Conservation (phyloP, 768 basidiomycete species). For the Kwoniella europaea region DNA sequence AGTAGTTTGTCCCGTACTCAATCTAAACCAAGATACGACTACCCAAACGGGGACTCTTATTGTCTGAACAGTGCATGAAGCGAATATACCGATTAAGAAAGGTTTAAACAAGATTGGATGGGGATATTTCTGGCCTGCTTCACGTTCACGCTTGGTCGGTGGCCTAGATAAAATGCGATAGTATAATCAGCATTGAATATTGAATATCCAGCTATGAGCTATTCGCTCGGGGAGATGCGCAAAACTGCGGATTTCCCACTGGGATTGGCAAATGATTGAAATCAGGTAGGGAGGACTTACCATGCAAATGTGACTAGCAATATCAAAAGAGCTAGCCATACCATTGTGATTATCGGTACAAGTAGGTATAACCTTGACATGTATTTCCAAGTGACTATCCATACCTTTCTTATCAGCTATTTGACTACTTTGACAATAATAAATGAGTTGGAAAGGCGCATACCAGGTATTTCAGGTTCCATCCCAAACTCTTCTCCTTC, state of each 20-base stretch:
- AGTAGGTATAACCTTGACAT: conserved; percentile 51
- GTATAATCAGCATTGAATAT: too few relatives aligned
- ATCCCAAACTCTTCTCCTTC: conserved; percentile 30
- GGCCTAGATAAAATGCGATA: conserved; percentile 38
- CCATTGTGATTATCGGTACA: conserved; percentile 48
- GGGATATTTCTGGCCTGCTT: conserved; percentile 51
- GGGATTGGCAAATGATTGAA: too few relatives aligned
- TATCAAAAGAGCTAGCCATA: conserved; percentile 37
- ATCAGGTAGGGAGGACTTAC: conserved; percentile 30
- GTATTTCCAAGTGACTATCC: conserved; percentile 47
- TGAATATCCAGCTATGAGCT: too few relatives aligned
- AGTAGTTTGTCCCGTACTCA: conserved; percentile 24
- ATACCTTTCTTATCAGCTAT: neutral
- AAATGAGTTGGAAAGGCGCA: conserved; percentile 1
- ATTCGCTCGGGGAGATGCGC: too few relatives aligned
- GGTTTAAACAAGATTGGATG: conserved; percentile 51
- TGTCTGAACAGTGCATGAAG: conserved; percentile 51
- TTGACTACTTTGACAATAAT: neutral
- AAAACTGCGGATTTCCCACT: too few relatives aligned
- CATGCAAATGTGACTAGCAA: conserved; percentile 53
- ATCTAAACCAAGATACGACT: conserved; percentile 27
- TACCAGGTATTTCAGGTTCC: conserved; percentile 44
- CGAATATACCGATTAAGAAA: conserved; percentile 52
- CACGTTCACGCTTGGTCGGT: conserved; percentile 46
- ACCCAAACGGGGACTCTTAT: conserved; percentile 49